phyloP scores from a whole-genome alignment of 345 rosid species.

The Salix viminalis region DNA sequence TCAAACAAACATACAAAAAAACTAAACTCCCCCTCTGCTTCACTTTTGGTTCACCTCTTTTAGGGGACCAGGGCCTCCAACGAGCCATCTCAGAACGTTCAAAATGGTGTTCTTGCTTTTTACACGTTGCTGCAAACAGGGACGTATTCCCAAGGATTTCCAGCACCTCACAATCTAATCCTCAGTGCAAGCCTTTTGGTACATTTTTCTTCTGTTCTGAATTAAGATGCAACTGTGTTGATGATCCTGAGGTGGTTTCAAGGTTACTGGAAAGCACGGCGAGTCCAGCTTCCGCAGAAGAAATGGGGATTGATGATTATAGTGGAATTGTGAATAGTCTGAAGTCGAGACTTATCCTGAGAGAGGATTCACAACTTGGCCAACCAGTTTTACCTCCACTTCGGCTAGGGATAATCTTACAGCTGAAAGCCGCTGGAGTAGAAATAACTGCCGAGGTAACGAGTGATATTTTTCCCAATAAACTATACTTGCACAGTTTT shows the following conservation, averaged over 20 bases:
- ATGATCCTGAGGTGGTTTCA: conserved; percentile 39
- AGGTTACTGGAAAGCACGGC: conserved; percentile 12
- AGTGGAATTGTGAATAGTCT: neutral
- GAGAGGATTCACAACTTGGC: conserved; percentile 13
- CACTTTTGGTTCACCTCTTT: conserved; percentile 63
- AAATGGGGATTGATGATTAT: conserved; percentile 22
- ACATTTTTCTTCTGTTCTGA: conserved; percentile 43
- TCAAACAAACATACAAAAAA: conserved; percentile 4
- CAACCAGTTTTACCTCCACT: neutral
- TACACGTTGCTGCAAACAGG: conserved; percentile 40
- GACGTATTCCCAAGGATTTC: conserved; percentile 38
- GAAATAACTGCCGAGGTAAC: conserved; percentile 24
- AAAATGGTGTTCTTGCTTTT: conserved; percentile 47
- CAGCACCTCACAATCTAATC: neutral
- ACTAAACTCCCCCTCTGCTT: conserved; percentile 48
- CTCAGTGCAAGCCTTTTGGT: conserved; percentile 51
- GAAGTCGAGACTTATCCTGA: conserved; percentile 3
- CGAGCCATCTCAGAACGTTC: conserved; percentile 28
- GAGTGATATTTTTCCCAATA: neutral
- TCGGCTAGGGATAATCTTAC: conserved; percentile 21
- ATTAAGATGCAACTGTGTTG: conserved; percentile 37
- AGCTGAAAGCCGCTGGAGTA: conserved; percentile 32
- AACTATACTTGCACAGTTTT: neutral
- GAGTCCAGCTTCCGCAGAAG: conserved; percentile 15
- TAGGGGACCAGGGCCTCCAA: conserved; percentile 42